Percentiles rank a stretch among this genome's conserved stretches.
Evolutionary conservation across 2,329 filamentous ascomycete genomes (phyloP).

Genomic region (Fulvia fulva): DNA sequence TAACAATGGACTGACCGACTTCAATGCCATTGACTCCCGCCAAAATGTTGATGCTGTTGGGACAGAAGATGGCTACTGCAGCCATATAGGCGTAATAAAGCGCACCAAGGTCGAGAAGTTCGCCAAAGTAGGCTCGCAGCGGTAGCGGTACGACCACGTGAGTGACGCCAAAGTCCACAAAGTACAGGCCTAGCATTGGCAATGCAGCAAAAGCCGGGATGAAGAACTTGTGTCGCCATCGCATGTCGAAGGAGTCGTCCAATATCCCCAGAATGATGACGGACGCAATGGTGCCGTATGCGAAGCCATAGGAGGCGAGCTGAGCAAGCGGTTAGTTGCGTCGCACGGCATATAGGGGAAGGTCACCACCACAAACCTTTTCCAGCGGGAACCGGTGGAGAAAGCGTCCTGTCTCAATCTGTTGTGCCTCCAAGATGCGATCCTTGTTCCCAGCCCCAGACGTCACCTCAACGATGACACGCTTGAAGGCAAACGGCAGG

Average conservation of each 20-base stretch:
- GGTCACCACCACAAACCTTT: slow-evolving; percentile 48
- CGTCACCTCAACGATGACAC: slow-evolving; percentile 92
- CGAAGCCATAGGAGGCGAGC: slow-evolving; percentile 92
- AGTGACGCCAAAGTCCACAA: slow-evolving; percentile 96
- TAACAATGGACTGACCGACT: slow-evolving; percentile 87
- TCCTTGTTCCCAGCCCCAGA: slow-evolving; percentile 91
- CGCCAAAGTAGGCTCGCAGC: slow-evolving; percentile 77
- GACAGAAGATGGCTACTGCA: slow-evolving; percentile 91
- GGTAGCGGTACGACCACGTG: slow-evolving; percentile 87
- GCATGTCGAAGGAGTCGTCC: slow-evolving; percentile 95
- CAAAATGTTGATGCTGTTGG: slow-evolving; percentile 99
- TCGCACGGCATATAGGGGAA: slow-evolving; percentile 46
- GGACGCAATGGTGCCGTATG: slow-evolving; percentile 85
- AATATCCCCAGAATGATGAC: slow-evolving; percentile 88
- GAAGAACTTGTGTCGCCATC: slow-evolving; percentile 98
- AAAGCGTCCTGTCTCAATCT: slow-evolving; percentile 77
- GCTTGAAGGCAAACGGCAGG: slow-evolving; percentile 96
- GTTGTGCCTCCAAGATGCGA: slow-evolving; percentile 67
- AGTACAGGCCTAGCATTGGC: slow-evolving; percentile 93
- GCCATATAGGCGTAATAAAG: slow-evolving; percentile 96
- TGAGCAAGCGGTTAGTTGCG: slow-evolving; percentile 38
- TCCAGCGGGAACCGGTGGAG: slow-evolving; percentile 90
- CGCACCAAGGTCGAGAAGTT: slow-evolving; percentile 72
- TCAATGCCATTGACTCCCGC: slow-evolving; percentile 99
- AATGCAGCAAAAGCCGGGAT: slow-evolving; percentile 92